These are phyloP conservation scores for Fomitopsis schrenkii DNA, from an alignment of 1,284 basidiomycete genomes.

Conservation along the genomic window DNA sequence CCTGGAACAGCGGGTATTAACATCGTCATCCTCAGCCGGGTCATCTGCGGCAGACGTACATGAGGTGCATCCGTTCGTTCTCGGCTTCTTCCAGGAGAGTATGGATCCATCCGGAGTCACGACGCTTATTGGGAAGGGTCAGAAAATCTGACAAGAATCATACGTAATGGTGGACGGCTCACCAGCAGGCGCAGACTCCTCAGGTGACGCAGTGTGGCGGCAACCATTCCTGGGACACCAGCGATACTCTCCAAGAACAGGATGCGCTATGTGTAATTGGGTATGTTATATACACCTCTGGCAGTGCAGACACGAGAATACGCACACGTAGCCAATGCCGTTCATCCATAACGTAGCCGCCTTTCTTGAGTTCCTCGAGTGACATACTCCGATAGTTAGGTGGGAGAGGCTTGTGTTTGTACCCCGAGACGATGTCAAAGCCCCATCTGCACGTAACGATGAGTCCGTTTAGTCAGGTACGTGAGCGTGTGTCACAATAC, in stretches of 20 bases:
- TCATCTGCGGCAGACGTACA: constrained; percentile 40
- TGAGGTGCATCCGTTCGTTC: constrained; percentile 93
- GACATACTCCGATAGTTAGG: constrained; percentile 52
- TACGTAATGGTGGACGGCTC: constrained; percentile 14
- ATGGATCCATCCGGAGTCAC: constrained; percentile 86
- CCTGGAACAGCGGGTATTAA: constrained; percentile 34
- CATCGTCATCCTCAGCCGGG: no score
- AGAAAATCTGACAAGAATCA: background rate
- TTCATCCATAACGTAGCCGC: constrained; percentile 71
- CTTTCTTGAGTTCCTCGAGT: constrained; percentile 66
- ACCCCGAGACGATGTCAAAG: constrained; percentile 79
- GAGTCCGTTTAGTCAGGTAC: background rate
- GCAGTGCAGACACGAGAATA: background rate
- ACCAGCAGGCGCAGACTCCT: constrained; percentile 82
- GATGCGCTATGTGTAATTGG: constrained; percentile 50
- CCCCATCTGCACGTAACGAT: constrained; percentile 36
- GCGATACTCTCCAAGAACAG: constrained; percentile 90
- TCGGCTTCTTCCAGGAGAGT: constrained; percentile 92
- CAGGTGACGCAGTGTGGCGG: constrained; percentile 82
- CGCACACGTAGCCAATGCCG: constrained; percentile 74
- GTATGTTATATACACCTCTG: background rate
- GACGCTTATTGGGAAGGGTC: constrained; percentile 43
- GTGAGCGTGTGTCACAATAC: constrained; percentile 24
- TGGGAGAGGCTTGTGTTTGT: constrained; percentile 72
- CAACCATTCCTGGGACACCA: constrained; percentile 94